Percentiles rank a stretch among this genome's conserved stretches.
These are phyloP conservation scores for Alloteropsis angusta DNA, from an alignment of 202 grass and related monocot genomes.

Conservation along the genomic window DNA sequence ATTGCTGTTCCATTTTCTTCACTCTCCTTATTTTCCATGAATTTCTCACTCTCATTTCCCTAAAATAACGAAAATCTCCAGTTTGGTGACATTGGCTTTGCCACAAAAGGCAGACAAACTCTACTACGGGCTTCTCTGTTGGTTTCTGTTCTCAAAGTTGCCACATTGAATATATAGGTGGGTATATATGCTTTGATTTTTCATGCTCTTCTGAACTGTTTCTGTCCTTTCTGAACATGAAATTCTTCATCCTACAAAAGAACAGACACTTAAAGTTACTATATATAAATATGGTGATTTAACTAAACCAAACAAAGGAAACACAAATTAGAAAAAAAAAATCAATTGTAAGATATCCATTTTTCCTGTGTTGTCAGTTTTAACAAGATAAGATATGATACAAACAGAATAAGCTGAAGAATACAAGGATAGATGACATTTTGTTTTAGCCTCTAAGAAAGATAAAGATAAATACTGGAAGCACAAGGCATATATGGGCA, in stretches of 20 bases:
- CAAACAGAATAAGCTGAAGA: not conserved
- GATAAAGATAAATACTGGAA: not conserved
- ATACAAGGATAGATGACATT: not conserved
- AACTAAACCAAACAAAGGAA: not conserved
- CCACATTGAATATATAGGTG: not conserved
- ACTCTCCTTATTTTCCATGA: not conserved
- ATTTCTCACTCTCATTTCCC: not conserved
- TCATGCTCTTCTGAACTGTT: not conserved
- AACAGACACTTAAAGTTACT: not conserved
- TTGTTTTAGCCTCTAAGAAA: not conserved
- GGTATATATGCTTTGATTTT: not conserved
- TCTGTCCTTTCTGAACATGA: not conserved
- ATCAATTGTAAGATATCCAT: not conserved
- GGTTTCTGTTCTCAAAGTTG: no score
- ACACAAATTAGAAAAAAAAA: not conserved
- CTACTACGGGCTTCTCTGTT: no score
- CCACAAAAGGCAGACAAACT: not conserved
- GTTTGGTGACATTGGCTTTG: not conserved
- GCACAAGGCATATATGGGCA: not conserved
- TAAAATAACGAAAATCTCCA: not conserved
- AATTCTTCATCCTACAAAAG: not conserved
- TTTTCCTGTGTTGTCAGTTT: not conserved
- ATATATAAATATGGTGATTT: not conserved
- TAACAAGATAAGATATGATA: not conserved
- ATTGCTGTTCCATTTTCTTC: not conserved